These are phyloP conservation scores for Neostapfia colusana DNA, from an alignment of 176 grass and related monocot species.

Conservation along the genomic window DNA sequence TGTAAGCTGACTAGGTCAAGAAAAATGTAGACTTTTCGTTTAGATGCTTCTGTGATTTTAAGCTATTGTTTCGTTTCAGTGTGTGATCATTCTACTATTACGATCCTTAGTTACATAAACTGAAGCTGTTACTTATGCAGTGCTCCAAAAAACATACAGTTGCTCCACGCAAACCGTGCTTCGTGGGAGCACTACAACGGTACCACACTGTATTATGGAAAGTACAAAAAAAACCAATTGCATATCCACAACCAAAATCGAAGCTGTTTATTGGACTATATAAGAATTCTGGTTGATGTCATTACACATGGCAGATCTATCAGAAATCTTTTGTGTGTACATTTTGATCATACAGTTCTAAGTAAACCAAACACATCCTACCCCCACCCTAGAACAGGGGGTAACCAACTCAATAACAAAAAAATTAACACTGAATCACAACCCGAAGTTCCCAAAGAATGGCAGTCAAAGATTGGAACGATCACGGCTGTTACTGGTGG, in stretches of 20 bases:
- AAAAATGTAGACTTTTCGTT: neutral
- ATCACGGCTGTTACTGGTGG: neutral
- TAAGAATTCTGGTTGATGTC: slow-evolving; percentile 42
- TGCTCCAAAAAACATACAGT: neutral
- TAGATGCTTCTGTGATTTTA: neutral
- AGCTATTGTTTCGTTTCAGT: neutral
- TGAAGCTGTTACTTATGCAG: neutral
- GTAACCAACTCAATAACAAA: slow-evolving; percentile 41
- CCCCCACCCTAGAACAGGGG: slow-evolving; percentile 41
- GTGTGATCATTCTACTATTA: neutral
- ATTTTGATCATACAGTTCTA: slow-evolving; percentile 50
- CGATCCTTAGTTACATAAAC: neutral
- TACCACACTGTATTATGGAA: neutral
- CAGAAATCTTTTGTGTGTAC: slow-evolving; percentile 36
- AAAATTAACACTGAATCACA: slow-evolving; percentile 30
- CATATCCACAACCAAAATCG: slow-evolving; percentile 40
- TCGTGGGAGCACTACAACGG: neutral
- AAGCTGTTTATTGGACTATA: slow-evolving; percentile 65
- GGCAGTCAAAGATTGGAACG: slow-evolving; percentile 28
- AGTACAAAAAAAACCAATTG: slow-evolving; percentile 4
- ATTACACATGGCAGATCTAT: slow-evolving; percentile 39
- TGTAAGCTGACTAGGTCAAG: neutral
- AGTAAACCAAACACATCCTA: slow-evolving; percentile 46
- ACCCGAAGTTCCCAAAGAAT: slow-evolving; percentile 4
- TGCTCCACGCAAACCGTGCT: neutral